A percentile compares a stretch with the other conserved stretches of the same genome.
These are phyloP conservation scores for Pinus tabuliformis DNA, from an alignment of 75 land plant genomes.

Conservation along the genomic window DNA sequence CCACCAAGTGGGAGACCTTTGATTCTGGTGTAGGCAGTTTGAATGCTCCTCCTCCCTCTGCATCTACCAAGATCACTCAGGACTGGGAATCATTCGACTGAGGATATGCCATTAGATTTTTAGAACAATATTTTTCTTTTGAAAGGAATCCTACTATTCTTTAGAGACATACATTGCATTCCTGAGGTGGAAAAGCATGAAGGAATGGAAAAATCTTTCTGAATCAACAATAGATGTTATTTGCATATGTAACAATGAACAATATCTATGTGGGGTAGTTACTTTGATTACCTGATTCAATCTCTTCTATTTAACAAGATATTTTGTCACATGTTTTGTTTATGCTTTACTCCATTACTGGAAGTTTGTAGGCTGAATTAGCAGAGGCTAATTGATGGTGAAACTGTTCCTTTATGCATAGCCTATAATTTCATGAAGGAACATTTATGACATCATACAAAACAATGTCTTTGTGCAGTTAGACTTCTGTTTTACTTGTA, in stretches of 20 bases:
- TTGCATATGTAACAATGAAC: neutral
- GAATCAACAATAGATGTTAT: neutral
- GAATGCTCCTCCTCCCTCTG: slow-evolving; percentile 32
- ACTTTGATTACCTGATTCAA: neutral
- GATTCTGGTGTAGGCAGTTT: slow-evolving; percentile 61
- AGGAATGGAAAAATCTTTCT: neutral
- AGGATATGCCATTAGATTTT: neutral
- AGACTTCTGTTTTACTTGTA: no score
- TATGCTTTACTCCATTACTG: neutral
- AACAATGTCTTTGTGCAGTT: no score
- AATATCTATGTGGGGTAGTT: neutral
- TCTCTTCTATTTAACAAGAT: neutral
- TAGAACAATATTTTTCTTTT: neutral
- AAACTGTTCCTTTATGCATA: neutral
- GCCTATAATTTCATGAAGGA: neutral
- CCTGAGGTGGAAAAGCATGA: neutral
- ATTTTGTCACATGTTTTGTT: neutral
- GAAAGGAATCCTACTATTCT: no score
- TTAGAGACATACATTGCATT: neutral
- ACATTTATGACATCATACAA: no score
- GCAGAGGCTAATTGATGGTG: neutral
- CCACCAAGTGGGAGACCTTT: slow-evolving; percentile 84
- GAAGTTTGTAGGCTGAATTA: neutral
- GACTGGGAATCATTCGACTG: slow-evolving; percentile 61
- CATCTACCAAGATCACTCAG: slow-evolving; percentile 34